A percentile compares a stretch with the other conserved stretches of the same genome.
phyloP scores from a whole-genome alignment of 495 filamentous ascomycete species.

The Trichocladium uniseriatum region DNA sequence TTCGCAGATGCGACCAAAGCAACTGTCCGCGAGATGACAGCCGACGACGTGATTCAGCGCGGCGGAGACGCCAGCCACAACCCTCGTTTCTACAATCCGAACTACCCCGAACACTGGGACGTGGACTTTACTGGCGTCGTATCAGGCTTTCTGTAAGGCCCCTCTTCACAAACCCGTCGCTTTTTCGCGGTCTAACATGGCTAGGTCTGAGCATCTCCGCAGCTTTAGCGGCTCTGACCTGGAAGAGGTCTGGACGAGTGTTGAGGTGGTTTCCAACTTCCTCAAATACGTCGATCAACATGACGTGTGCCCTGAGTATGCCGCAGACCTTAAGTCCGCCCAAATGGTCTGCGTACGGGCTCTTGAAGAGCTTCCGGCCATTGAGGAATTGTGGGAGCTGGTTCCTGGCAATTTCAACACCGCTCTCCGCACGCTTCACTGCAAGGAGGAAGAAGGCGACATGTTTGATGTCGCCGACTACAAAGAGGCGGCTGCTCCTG shows the following conservation, averaged over 20 bases:
- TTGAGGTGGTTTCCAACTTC: conserved; percentile 66
- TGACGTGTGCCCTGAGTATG: conserved; percentile 76
- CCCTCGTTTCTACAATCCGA: conserved; percentile 37
- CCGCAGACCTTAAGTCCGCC: conserved; percentile 54
- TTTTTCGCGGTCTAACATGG: conserved; percentile 3
- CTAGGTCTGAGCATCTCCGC: conserved; percentile 10
- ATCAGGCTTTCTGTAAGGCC: conserved; percentile 64
- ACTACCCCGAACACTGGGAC: conserved; percentile 46
- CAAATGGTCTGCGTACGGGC: conserved; percentile 58
- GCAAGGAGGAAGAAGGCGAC: conserved; percentile 7
- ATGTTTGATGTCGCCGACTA: background rate
- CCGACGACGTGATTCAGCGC: conserved; percentile 48
- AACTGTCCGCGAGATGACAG: conserved; percentile 52
- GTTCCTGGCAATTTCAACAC: conserved; percentile 71
- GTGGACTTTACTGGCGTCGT: conserved; percentile 74
- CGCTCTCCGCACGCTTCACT: conserved; percentile 29
- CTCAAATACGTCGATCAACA: conserved; percentile 80
- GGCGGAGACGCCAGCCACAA: conserved; percentile 14
- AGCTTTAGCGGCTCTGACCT: conserved; percentile 15
- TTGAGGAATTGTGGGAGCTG: conserved; percentile 34
- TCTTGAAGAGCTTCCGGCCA: conserved; percentile 53
- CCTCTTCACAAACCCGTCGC: too few species aligned
- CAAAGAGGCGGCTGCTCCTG: conserved; percentile 1
- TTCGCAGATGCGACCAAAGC: conserved; percentile 46
- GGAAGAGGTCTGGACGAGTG: conserved; percentile 11